Evolutionary conservation across 371 early-diverging fungal species (phyloP).

Genomic region (Mucor velutinosus): DNA sequence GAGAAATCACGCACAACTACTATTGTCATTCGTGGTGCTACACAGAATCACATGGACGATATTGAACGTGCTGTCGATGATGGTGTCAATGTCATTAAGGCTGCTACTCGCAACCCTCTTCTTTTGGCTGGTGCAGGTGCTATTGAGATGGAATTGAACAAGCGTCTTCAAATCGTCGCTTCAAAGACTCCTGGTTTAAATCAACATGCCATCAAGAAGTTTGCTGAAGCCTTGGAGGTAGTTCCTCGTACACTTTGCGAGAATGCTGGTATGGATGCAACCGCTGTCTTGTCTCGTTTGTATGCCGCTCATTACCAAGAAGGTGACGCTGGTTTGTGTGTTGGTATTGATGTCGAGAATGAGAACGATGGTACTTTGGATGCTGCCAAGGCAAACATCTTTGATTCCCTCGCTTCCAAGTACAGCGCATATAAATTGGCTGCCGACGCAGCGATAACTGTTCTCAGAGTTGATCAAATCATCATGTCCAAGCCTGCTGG

Average conservation of each 20-base stretch:
- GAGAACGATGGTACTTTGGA: slow-evolving; percentile 79
- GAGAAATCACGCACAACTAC: slow-evolving; percentile 88
- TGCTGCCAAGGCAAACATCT: slow-evolving; percentile 75
- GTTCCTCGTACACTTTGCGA: slow-evolving; percentile 96
- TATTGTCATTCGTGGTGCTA: slow-evolving; percentile 96
- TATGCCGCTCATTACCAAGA: slow-evolving; percentile 91
- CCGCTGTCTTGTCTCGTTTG: slow-evolving; percentile 90
- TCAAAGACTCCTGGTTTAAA: slow-evolving; percentile 93
- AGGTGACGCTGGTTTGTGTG: slow-evolving; percentile 44
- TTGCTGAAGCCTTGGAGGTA: slow-evolving; percentile 95
- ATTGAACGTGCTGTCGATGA: slow-evolving; percentile 98
- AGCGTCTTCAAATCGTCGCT: slow-evolving; percentile 69
- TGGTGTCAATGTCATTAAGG: slow-evolving; percentile 97
- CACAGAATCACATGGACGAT: slow-evolving; percentile 97
- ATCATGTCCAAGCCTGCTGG: slow-evolving; percentile 98
- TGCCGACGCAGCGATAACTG: slow-evolving; percentile 91
- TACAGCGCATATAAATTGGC: slow-evolving; percentile 88
- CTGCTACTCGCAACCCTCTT: slow-evolving; percentile 86
- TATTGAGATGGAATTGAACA: slow-evolving; percentile 91
- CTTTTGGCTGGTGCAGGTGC: slow-evolving; percentile 97
- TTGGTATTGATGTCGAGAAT: slow-evolving; percentile 86
- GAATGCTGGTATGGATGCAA: slow-evolving; percentile 96
- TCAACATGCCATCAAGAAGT: slow-evolving; percentile 96
- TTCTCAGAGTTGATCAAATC: slow-evolving; percentile 96
- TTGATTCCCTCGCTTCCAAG: slow-evolving; percentile 84